phyloP scores from a whole-genome alignment of 148 eudicot species.

The Hydrangea macrophylla region DNA sequence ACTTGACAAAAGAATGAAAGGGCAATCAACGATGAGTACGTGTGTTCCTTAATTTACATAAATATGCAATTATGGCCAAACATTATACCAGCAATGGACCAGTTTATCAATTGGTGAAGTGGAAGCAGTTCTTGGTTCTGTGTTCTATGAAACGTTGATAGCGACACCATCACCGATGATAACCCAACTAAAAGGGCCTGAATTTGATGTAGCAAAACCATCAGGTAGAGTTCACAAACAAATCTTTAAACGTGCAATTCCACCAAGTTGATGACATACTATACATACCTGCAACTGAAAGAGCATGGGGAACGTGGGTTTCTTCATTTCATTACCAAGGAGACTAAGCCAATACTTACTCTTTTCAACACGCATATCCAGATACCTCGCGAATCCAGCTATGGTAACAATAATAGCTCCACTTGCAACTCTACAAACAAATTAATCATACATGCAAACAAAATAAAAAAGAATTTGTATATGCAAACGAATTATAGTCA shows the following conservation, averaged over 20 bases:
- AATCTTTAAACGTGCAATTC: not conserved
- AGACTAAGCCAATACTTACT: constrained; percentile 65
- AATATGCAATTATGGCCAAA: not conserved
- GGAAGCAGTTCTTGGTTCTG: constrained; percentile 73
- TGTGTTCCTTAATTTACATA: not conserved
- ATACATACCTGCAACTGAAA: constrained; percentile 71
- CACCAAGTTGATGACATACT: constrained; percentile 1
- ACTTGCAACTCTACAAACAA: constrained; percentile 53
- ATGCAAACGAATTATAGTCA: not conserved
- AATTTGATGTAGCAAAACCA: constrained; percentile 16
- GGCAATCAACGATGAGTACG: not conserved
- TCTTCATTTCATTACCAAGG: constrained; percentile 42
- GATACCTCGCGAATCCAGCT: constrained; percentile 62
- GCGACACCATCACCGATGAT: constrained; percentile 78
- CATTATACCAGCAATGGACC: constrained; percentile 77
- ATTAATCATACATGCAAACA: constrained; percentile 3
- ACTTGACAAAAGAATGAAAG: constrained; percentile 33
- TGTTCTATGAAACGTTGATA: constrained; percentile 81
- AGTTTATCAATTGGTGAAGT: constrained; percentile 75
- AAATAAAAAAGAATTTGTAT: not conserved
- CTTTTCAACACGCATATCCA: constrained; percentile 44
- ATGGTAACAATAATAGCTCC: constrained; percentile 65
- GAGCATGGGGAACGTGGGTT: constrained; percentile 54
- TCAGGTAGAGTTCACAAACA: constrained; percentile 6
- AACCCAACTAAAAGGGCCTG: constrained; percentile 74